A percentile compares a stretch with the other conserved stretches of the same genome.
These are phyloP conservation scores for Ustilago bromivora DNA, from an alignment of 1,284 basidiomycete species.

Conservation along the genomic window DNA sequence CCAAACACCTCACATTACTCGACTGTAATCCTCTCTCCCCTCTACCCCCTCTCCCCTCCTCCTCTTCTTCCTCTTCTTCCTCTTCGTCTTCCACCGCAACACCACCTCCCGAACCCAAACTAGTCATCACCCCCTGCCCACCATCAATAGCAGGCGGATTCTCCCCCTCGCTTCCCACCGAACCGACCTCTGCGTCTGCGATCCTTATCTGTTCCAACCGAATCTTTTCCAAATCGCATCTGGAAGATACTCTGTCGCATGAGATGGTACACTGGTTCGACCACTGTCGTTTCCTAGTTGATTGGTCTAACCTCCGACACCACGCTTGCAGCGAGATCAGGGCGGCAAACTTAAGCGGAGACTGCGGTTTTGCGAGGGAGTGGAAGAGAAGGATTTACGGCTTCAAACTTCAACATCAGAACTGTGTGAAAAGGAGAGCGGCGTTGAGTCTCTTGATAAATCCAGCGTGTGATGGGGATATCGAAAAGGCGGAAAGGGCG, in stretches of 20 bases:
- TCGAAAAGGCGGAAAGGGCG: constrained; percentile 82
- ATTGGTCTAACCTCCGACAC: constrained; percentile 89
- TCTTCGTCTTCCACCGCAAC: not conserved
- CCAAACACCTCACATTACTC: constrained; percentile 63
- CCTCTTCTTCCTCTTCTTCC: not conserved
- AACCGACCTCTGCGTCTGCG: constrained; percentile 48
- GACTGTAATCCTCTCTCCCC: constrained; percentile 56
- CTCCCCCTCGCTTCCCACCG: constrained; percentile 45
- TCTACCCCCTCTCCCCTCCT: not conserved
- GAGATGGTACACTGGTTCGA: constrained; percentile 98
- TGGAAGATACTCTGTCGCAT: constrained; percentile 92
- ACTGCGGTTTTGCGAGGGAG: constrained; percentile 28
- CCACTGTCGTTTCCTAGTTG: constrained; percentile 90
- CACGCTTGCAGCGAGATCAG: constrained; percentile 97
- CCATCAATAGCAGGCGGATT: constrained; percentile 64
- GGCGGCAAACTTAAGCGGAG: constrained; percentile 82
- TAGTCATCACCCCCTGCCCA: constrained; percentile 61
- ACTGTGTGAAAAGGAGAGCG: constrained; percentile 89
- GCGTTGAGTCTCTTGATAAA: constrained; percentile 84
- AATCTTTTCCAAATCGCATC: constrained; percentile 80
- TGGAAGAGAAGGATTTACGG: constrained; percentile 71
- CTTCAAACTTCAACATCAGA: constrained; percentile 88
- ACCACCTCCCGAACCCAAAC: constrained; percentile 30
- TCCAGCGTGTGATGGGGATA: constrained; percentile 79
- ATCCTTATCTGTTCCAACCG: constrained; percentile 66